Evolutionary conservation across 2,329 filamentous ascomycete species (phyloP).

Genomic region (Plectosphaerella sp.): DNA sequence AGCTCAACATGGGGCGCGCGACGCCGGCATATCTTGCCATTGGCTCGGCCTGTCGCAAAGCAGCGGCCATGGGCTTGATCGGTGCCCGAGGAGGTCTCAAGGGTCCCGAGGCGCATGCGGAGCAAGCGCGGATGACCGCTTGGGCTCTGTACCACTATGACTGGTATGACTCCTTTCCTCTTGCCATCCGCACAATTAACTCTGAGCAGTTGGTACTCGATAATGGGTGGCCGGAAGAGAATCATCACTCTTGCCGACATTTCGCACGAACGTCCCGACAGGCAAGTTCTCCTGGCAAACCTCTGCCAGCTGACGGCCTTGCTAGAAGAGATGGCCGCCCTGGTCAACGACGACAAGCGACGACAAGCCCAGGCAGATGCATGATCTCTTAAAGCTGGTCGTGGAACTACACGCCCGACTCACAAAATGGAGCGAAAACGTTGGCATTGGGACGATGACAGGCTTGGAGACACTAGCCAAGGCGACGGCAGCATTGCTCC

Average conservation of each 20-base stretch:
- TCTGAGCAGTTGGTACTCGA: background rate
- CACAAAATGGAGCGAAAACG: background rate
- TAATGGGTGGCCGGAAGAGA: background rate
- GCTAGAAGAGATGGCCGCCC: background rate
- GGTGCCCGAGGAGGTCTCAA: background rate
- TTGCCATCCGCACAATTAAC: background rate
- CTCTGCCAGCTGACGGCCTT: background rate
- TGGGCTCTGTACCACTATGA: background rate
- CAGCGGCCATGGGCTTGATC: background rate
- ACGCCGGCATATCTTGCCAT: background rate
- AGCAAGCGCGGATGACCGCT: background rate
- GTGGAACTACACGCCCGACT: background rate
- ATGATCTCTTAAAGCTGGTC: background rate
- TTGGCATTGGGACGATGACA: background rate
- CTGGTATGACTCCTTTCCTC: background rate
- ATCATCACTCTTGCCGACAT: background rate
- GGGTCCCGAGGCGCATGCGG: background rate
- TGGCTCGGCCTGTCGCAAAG: background rate
- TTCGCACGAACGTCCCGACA: background rate
- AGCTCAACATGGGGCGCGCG: background rate
- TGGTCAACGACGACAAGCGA: background rate
- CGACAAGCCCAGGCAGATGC: background rate
- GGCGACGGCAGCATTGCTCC: background rate
- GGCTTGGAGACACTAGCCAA: background rate
- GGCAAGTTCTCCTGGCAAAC: background rate